Evolutionary conservation across 768 basidiomycete genomes (phyloP).

Genomic region (Leccinum pellstonianum): DNA sequence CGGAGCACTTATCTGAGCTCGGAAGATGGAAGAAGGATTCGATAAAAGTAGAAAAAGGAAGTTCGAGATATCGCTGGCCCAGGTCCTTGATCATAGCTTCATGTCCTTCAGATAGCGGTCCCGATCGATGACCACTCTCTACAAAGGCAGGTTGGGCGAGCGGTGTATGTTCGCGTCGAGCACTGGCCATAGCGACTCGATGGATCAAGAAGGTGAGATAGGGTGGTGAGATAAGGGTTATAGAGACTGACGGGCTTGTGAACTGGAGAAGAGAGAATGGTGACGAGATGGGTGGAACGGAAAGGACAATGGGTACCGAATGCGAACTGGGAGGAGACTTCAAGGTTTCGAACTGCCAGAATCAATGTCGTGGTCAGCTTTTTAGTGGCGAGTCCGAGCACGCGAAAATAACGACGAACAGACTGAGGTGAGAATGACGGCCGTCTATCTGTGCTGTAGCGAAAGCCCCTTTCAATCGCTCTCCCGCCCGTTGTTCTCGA

Average conservation of each 20-base stretch:
- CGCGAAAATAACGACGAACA: no score
- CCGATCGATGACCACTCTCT: background rate
- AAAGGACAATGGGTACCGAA: no score
- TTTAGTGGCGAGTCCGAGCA: background rate
- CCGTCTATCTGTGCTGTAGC: background rate
- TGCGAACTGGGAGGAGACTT: background rate
- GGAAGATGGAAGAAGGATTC: no score
- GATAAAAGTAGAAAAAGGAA: no score
- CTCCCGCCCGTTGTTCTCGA: background rate
- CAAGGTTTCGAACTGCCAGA: background rate
- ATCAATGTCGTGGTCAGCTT: background rate
- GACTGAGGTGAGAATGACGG: no score
- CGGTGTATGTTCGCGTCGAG: background rate
- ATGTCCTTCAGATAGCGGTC: no score
- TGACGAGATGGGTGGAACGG: background rate
- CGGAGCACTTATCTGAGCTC: no score
- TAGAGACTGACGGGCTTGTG: background rate
- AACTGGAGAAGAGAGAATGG: background rate
- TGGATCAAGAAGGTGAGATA: background rate
- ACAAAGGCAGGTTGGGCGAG: background rate
- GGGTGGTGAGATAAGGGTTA: background rate
- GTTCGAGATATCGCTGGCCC: no score
- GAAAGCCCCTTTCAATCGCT: background rate
- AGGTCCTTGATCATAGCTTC: no score
- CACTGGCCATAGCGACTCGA: background rate